These are phyloP conservation scores for Phylloporus sp. DNA, from an alignment of 768 basidiomycete species.

Conservation along the genomic window DNA sequence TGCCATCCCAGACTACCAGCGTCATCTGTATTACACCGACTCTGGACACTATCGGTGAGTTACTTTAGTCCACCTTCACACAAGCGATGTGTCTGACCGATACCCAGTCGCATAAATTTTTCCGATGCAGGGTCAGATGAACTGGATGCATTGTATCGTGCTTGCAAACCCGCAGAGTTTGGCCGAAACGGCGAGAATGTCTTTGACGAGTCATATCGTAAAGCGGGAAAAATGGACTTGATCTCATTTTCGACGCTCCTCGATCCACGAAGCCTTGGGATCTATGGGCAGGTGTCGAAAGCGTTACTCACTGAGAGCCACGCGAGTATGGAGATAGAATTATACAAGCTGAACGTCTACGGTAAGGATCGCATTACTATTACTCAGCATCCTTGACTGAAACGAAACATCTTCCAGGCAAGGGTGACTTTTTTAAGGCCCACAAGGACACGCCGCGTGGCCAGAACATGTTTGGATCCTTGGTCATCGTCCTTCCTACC, in stretches of 20 bases:
- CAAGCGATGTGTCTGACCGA: not conserved
- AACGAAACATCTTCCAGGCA: constrained; percentile 14
- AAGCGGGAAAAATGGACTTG: constrained; percentile 43
- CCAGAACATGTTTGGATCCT: constrained; percentile 46
- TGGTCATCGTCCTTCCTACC: constrained; percentile 46
- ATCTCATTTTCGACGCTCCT: constrained; percentile 34
- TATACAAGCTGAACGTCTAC: constrained; percentile 47
- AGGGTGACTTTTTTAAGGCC: constrained; percentile 45
- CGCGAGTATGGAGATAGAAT: constrained; percentile 18
- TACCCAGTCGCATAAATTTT: not conserved
- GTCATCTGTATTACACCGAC: not conserved
- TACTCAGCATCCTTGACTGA: constrained; percentile 5
- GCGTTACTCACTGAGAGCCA: constrained; percentile 26
- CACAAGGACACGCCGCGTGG: constrained; percentile 47
- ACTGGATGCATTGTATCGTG: constrained; percentile 25
- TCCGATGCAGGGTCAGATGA: not conserved
- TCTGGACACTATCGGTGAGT: not conserved
- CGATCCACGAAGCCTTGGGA: constrained; percentile 27
- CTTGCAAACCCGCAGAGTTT: constrained; percentile 41
- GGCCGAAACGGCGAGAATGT: constrained; percentile 36
- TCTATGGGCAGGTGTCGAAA: constrained; percentile 17
- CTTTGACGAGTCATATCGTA: constrained; percentile 43
- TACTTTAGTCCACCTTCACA: not conserved
- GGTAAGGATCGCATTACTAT: constrained; percentile 21
- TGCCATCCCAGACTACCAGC: not conserved